Base-by-base conservation (phyloP, 1,139 yeast species). In the Candida pseudoviswanathii region DNA sequence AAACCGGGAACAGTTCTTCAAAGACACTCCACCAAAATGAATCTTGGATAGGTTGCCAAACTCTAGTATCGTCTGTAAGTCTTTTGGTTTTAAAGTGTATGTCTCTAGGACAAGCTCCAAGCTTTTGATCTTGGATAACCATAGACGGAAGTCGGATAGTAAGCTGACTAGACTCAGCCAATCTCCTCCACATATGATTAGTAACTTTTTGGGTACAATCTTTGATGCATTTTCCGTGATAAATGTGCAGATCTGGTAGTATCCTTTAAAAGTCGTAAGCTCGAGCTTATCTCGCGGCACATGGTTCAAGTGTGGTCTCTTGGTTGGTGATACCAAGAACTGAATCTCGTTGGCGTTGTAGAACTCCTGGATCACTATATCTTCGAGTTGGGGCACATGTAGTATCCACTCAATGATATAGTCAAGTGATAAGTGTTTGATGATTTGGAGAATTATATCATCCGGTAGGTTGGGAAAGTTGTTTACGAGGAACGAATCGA, bases 141-240 rank as follows among this genome's bases (percentile, higher is more conserved):
- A 46, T 0, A 45, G 47, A 25, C 60, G 46, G 46, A 60, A 65
- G 27, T 58, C 56, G 3, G 43, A 44, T 46, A 73, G 56, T 26
- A 73, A 52, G 1, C 58, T 57, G 34, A 58, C 62, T 50, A 72
- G 53, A 2, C 73, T 64, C 31, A 54, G 51, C 53, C 70, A 69
- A 51, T 71, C 77, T 16, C 68, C 67, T 11, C 74, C 72, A 24
- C 70, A 62, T n/a, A 67, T 54, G 31, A 73, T 54, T 21, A 68
- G 52, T 16, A 69, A 41, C 44, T 60, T 60, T 7, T 53, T 48
- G 1, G 78, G 77, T 9, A 55, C 56, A 21, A 72, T 58, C 44
- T 67, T 70, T 0, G 49, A 69, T 64, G 11, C 33, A 34, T 53
- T 56, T 10, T 50, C 48, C 8, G 72, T 29, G 8, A 43, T 26